These are phyloP conservation scores for Pholiota conissans DNA, from an alignment of 768 basidiomycete genomes.

Conservation along the genomic window DNA sequence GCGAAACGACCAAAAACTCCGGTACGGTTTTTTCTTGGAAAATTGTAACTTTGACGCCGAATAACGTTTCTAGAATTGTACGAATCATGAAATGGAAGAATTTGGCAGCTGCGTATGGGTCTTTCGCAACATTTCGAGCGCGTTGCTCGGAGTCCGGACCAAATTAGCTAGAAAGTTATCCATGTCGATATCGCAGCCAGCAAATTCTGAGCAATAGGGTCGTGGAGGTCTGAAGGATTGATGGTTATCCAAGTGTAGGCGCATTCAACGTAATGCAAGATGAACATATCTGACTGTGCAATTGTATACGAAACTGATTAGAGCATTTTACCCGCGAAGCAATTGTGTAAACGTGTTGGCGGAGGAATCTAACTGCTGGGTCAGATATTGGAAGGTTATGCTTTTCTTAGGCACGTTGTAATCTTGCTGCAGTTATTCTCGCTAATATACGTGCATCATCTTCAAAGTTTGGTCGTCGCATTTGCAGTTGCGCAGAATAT, in stretches of 20 bases:
- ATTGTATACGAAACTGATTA: conserved; percentile 15
- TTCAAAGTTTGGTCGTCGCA: conserved; percentile 25
- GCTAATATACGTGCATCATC: conserved; percentile 19
- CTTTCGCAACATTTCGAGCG: conserved; percentile 30
- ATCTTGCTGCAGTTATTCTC: conserved; percentile 20
- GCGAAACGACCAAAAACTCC: conserved; percentile 12
- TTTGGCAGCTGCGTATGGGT: conserved; percentile 37
- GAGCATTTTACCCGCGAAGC: conserved; percentile 20
- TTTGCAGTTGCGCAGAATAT: conserved; percentile 30
- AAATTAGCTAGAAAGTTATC: conserved; percentile 24
- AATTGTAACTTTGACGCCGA: conserved; percentile 25
- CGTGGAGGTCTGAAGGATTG: conserved; percentile 38
- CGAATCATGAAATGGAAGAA: conserved; percentile 38
- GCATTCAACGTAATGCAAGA: conserved; percentile 25
- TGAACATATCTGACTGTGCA: conserved; percentile 32
- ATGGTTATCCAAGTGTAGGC: conserved; percentile 41
- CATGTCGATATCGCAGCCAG: conserved; percentile 36
- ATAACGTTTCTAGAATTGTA: conserved; percentile 27
- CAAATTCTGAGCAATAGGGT: conserved; percentile 42
- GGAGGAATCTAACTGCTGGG: conserved; percentile 17
- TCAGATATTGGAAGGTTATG: conserved; percentile 14
- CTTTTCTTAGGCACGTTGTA: conserved; percentile 19
- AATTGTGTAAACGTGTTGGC: conserved; percentile 18
- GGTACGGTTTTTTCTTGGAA: conserved; percentile 15
- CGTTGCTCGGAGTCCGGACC: conserved; percentile 24